Base-by-base conservation (phyloP, 73 alveolate species). In the Symbiodinium natans region DNA sequence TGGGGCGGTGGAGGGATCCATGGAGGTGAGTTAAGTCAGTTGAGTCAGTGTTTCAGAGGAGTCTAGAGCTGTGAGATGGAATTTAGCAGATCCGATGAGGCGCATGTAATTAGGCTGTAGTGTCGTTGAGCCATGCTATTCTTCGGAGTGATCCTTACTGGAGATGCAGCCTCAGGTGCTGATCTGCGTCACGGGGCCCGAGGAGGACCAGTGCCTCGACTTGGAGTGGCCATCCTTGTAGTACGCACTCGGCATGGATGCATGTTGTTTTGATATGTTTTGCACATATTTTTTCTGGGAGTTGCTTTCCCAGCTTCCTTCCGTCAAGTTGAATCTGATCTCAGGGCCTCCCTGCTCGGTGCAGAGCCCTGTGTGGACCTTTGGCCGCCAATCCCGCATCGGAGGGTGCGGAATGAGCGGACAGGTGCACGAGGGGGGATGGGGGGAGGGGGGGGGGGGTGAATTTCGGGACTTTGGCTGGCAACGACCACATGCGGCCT, bases 371-470 rank as follows among this genome's bases (percentile, higher is more conserved):
- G 86, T 43, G 41, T 87, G 71, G 94, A 87, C 85, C 85, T 87
- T 25, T 87, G 94, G 94, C 94, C 94, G 25, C 25, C 23, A 7
- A n/a, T 87, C 19, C 86, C 84, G 6, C 94, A 87, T 43, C 94
- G 85, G 43, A 82, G 94, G 23, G 94, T 87, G 86, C 84, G 94
- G 31, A 87, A 87, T 29, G 94, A 87, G 74, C 94, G 94, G 85
- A 87, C 94, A 39, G 94, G 94, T n/a, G 40, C 25, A 63, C 36
- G 38, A n/a, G n/a, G n/a, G n/a, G n/a, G n/a, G n/a, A n/a, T n/a
- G n/a, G n/a, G n/a, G n/a, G n/a, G n/a, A n/a, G n/a, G n/a, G n/a
- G n/a, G n/a, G n/a, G n/a, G n/a, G n/a, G n/a, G n/a, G n/a, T n/a
- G n/a, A n/a, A n/a, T n/a, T n/a, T n/a, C n/a, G n/a, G n/a, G n/a